phyloP scores from a whole-genome alignment of 306 rosid species.

The Corylus heterophylla region DNA sequence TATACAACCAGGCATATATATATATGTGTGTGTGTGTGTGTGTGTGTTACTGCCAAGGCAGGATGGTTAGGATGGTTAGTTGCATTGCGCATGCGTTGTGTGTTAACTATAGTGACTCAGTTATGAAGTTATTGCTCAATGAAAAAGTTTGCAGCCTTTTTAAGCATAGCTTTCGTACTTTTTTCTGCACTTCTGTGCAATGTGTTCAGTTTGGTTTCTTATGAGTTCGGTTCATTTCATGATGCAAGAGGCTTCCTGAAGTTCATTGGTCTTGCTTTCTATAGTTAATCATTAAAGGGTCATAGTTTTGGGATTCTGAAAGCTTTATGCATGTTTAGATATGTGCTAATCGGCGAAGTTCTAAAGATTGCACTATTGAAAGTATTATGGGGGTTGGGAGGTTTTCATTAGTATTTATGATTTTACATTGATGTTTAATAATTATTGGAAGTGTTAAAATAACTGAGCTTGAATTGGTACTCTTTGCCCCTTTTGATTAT shows the following conservation, averaged over 20 bases:
- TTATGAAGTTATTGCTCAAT: neutral
- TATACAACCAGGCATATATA: neutral
- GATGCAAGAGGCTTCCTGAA: neutral
- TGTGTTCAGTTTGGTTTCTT: neutral
- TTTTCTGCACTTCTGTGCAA: neutral
- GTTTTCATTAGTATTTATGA: neutral
- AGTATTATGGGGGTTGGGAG: neutral
- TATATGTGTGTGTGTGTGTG: no score
- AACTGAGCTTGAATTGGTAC: neutral
- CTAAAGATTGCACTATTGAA: neutral
- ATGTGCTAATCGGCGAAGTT: neutral
- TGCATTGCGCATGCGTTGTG: neutral
- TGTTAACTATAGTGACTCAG: no score
- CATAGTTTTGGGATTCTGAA: neutral
- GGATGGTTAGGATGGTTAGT: neutral
- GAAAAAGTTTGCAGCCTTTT: neutral
- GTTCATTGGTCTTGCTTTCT: neutral
- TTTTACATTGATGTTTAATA: neutral
- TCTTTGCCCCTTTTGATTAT: neutral
- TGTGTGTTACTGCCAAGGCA: neutral
- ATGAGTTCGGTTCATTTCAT: neutral
- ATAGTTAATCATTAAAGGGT: no score
- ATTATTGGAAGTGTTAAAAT: neutral
- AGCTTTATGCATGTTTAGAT: neutral
- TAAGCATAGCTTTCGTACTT: neutral